Conservation (phyloP, 2,329 filamentous ascomycete genomes). For the Nannizzia gypsea region DNA sequence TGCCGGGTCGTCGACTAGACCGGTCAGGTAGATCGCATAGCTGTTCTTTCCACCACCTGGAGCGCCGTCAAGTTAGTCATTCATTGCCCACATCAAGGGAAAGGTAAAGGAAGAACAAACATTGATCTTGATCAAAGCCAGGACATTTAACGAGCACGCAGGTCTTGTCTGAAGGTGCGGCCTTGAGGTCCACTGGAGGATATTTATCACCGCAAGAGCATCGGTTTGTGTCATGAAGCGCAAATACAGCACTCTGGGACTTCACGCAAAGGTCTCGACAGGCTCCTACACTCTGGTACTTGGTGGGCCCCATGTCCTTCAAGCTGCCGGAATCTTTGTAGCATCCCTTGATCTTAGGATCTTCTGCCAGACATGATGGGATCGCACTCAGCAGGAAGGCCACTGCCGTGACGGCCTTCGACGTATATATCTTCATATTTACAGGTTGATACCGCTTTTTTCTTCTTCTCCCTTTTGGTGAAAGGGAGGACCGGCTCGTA, state of each 20-base stretch:
- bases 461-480: no score
- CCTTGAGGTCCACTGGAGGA: slow-evolving; percentile 38
- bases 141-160: slow-evolving; percentile 41
- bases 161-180: background rate
- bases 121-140: slow-evolving; percentile 51
- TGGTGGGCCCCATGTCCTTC: slow-evolving; percentile 37
- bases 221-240: slow-evolving; percentile 45
- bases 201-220: slow-evolving; percentile 66
- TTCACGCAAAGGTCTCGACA: slow-evolving; percentile 43
- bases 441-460: background rate
- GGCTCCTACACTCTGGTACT: slow-evolving; percentile 44
- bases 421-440: slow-evolving; percentile 8
- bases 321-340: slow-evolving; percentile 39
- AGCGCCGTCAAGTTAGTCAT: slow-evolving; percentile 15
- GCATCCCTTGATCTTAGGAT: slow-evolving; percentile 35
- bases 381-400: slow-evolving; percentile 7
- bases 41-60: slow-evolving; percentile 47
- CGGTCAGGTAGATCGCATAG: slow-evolving; percentile 44
- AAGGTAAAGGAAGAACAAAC: slow-evolving; percentile 37
- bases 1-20: slow-evolving; percentile 27
- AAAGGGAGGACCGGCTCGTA: background rate
- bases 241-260: slow-evolving; percentile 47
- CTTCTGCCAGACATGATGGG: background rate
- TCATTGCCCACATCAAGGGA: background rate
- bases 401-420: slow-evolving; percentile 6